A percentile compares a stretch with the other conserved stretches of the same genome.
Evolutionary conservation across 371 early-diverging fungal species (phyloP).

Genomic region (Haplosporangium sp.): DNA sequence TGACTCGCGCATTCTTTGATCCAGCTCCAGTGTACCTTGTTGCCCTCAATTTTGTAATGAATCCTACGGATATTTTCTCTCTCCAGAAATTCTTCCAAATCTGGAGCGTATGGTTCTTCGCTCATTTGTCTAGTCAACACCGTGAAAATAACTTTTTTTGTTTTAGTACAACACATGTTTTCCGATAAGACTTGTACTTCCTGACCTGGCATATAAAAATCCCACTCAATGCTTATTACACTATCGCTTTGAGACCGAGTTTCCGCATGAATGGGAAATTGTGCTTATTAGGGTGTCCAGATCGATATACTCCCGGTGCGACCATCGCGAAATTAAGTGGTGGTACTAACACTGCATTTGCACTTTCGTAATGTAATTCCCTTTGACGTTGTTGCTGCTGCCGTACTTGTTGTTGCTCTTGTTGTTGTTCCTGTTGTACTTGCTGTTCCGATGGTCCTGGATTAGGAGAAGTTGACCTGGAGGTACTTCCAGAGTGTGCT

Average conservation of each 20-base stretch:
- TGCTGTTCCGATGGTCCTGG: background rate
- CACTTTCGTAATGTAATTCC: slow-evolving; percentile 49
- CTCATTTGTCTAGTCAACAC: slow-evolving; percentile 68
- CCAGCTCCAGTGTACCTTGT: slow-evolving; percentile 68
- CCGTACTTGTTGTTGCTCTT: slow-evolving; percentile 18
- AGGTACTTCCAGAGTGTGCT: slow-evolving; percentile 4
- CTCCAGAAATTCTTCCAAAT: slow-evolving; percentile 81
- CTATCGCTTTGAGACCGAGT: slow-evolving; percentile 80
- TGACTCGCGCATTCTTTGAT: background rate
- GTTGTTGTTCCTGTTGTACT: slow-evolving; percentile 6
- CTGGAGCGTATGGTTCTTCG: slow-evolving; percentile 85
- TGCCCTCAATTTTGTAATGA: slow-evolving; percentile 87
- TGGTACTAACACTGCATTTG: slow-evolving; percentile 75
- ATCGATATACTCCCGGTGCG: slow-evolving; percentile 86
- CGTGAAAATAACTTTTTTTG: background rate
- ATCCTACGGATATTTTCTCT: slow-evolving; percentile 79
- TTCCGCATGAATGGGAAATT: slow-evolving; percentile 85
- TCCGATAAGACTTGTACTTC: background rate
- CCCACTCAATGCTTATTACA: slow-evolving; percentile 61
- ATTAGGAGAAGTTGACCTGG: slow-evolving; percentile 13
- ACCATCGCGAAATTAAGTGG: slow-evolving; percentile 94
- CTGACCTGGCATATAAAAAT: background rate
- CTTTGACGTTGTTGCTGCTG: slow-evolving; percentile 45
- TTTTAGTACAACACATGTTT: background rate
- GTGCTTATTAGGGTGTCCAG: slow-evolving; percentile 87